Evolutionary conservation across 345 rosid genomes (phyloP).

Genomic region (Syzygium aromaticum): DNA sequence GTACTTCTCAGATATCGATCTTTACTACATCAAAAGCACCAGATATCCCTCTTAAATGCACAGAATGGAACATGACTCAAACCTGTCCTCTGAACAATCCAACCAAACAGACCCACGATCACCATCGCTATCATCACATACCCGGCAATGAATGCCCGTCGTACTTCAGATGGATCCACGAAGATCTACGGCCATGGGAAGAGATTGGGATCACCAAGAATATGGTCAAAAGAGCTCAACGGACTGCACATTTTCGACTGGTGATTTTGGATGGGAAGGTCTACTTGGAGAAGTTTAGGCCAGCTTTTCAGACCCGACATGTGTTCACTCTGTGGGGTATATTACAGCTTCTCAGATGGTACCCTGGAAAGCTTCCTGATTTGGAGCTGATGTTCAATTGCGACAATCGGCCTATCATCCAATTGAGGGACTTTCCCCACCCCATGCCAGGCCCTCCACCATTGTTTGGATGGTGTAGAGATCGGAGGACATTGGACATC

Average conservation of each 20-base stretch:
- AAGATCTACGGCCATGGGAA: slow-evolving; percentile 65
- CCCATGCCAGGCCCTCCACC: slow-evolving; percentile 40
- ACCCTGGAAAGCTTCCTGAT: slow-evolving; percentile 63
- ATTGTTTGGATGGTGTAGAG: slow-evolving; percentile 48
- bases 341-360: slow-evolving; percentile 57
- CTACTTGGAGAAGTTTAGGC: slow-evolving; percentile 42
- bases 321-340: slow-evolving; percentile 61
- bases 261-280: slow-evolving; percentile 49
- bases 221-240: slow-evolving; percentile 36
- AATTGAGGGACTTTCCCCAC: slow-evolving; percentile 18
- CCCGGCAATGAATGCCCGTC: slow-evolving; percentile 34
- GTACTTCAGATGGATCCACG: slow-evolving; percentile 75
- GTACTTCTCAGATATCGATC: not conserved
- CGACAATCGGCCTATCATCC: slow-evolving; percentile 38
- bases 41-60: not conserved
- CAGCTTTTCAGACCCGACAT: slow-evolving; percentile 42
- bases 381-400: slow-evolving; percentile 72
- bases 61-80: slow-evolving; percentile 3
- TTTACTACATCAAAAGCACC: not conserved
- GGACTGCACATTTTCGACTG: slow-evolving; percentile 47
- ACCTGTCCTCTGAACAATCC: slow-evolving; percentile 13
- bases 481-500: slow-evolving; percentile 38
- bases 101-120: slow-evolving; percentile 8
- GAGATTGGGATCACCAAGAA: slow-evolving; percentile 47
- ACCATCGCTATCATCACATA: not conserved